Base-by-base conservation (phyloP, 73 alveolate species). In the Vitrella brassicaformis region DNA sequence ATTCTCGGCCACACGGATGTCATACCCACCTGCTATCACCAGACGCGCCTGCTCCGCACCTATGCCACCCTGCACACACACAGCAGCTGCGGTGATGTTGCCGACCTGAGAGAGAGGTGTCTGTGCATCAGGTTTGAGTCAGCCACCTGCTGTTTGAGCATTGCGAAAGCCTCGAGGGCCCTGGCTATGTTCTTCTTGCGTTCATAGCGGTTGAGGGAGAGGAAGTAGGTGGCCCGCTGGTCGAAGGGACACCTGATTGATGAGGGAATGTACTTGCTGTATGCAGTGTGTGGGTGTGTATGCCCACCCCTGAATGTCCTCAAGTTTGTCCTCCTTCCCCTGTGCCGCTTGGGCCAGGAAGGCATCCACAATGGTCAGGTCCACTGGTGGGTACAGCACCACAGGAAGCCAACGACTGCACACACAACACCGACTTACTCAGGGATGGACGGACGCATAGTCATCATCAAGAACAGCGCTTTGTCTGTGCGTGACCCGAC, bases 11-110 rank as follows among this genome's bases (percentile, higher is more conserved):
- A 96, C 85, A 69, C 95, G 87, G 27, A 91, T 85, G 78, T 96
- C 99, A 80, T 88, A 96, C 0, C 99, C 99, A 45, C 99, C 99
- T 26, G 98, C 99, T n/a, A n/a, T n/a, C n/a, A n/a, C n/a, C n/a
- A n/a, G n/a, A n/a, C n/a, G n/a, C n/a, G n/a, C n/a, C n/a, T n/a
- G n/a, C n/a, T n/a, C n/a, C n/a, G n/a, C n/a, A n/a, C n/a, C n/a
- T n/a, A n/a, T n/a, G n/a, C n/a, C n/a, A n/a, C n/a, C n/a, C n/a
- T n/a, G n/a, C n/a, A n/a, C n/a, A n/a, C n/a, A n/a, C n/a, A n/a
- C n/a, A n/a, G n/a, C n/a, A n/a, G n/a, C n/a, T n/a, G n/a, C n/a
- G n/a, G n/a, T n/a, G n/a, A n/a, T n/a, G n/a, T n/a, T n/a, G n/a
- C n/a, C n/a, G n/a, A n/a, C n/a, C n/a, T n/a, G n/a, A n/a, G n/a